A percentile compares a stretch with the other conserved stretches of the same genome.
These are phyloP conservation scores for Berkeleyomyces rouxiae DNA, from an alignment of 2,329 filamentous ascomycete species.

Conservation along the genomic window DNA sequence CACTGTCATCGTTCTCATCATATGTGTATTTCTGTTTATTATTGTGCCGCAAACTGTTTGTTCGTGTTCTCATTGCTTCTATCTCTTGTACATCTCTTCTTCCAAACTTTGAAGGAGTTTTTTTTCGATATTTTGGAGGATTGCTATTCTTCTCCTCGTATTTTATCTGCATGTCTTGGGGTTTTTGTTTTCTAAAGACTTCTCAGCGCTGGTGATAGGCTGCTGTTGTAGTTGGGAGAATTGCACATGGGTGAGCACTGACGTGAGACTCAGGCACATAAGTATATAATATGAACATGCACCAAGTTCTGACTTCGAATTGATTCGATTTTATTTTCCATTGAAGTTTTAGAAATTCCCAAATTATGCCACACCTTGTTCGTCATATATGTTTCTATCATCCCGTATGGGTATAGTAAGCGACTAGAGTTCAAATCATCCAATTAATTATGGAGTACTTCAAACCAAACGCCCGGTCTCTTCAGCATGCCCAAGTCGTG, in stretches of 20 bases:
- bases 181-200: neutral
- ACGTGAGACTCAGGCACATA: too few species aligned
- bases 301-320: too few species aligned
- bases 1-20: neutral
- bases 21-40: neutral
- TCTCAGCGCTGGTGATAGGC: neutral
- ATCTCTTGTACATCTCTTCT: neutral
- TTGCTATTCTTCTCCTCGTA: neutral
- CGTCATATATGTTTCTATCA: too few species aligned
- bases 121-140: neutral
- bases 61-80: neutral
- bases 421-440: neutral
- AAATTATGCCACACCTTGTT: too few species aligned
- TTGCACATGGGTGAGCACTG: neutral
- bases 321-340: too few species aligned
- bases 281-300: too few species aligned
- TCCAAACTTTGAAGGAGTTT: neutral
- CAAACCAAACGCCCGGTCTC: constrained; percentile 3
- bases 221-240: neutral
- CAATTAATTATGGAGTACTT: neutral
- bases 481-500: neutral
- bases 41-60: neutral
- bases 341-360: too few species aligned
- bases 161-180: neutral
- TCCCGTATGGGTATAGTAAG: too few species aligned